phyloP scores from a whole-genome alignment of 1,139 yeast genomes.

The Sporopachydermia cereana region DNA sequence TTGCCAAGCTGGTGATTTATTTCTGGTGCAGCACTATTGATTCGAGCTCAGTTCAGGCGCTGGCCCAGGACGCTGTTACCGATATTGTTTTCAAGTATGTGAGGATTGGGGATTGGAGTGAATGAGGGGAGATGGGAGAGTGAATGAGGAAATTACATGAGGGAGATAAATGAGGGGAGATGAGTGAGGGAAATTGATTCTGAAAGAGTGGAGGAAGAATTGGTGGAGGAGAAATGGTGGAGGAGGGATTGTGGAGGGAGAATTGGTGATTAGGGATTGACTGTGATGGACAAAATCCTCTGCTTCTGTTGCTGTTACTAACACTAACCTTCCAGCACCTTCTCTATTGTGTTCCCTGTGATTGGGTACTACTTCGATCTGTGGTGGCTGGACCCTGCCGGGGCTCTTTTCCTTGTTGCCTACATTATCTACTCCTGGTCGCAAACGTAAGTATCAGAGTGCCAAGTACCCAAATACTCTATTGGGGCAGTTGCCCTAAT shows the following conservation, averaged over 20 bases:
- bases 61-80: conserved; percentile 74
- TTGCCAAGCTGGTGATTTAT: conserved; percentile 50
- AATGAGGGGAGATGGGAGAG: no score
- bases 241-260: no score
- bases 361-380: conserved; percentile 37
- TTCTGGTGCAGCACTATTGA: conserved; percentile 51
- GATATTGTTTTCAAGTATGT: conserved; percentile 52
- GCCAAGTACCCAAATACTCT: no score
- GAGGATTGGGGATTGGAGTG: neutral
- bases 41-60: conserved; percentile 63
- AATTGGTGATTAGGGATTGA: no score
- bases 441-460: conserved; percentile 25
- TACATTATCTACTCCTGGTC: conserved; percentile 61
- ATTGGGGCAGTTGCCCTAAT: no score
- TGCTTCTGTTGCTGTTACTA: conserved; percentile 3
- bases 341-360: conserved; percentile 61
- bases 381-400: conserved; percentile 71
- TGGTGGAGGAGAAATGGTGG: no score
- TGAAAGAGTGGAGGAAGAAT: no score
- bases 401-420: conserved; percentile 51
- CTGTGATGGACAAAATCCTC: neutral
- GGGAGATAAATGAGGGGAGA: no score
- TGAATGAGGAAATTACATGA: no score
- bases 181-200: no score
- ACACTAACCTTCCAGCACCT: conserved; percentile 21